These are phyloP conservation scores for Tuber umbilicatum DNA, from an alignment of 495 filamentous ascomycete genomes.

Conservation along the genomic window DNA sequence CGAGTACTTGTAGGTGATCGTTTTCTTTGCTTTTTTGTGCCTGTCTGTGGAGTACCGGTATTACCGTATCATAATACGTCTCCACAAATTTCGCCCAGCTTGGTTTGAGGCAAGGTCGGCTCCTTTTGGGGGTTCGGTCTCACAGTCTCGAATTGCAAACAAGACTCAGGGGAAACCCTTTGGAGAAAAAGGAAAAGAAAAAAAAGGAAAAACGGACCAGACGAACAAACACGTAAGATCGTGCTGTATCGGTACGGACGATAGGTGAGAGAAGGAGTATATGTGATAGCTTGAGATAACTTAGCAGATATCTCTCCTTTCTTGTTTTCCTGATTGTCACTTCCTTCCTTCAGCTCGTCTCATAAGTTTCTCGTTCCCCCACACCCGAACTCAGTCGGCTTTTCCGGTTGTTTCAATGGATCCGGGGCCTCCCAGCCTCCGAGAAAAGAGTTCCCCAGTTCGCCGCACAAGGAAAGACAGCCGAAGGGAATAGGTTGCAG, in stretches of 20 bases:
- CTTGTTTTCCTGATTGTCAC: background rate
- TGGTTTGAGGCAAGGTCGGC: background rate
- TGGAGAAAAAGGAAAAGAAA: background rate
- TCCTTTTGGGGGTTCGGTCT: background rate
- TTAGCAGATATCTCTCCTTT: background rate
- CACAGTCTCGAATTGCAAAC: background rate
- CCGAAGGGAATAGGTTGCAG: background rate
- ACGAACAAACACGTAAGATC: background rate
- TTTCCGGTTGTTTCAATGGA: background rate
- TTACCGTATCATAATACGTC: too few relatives aligned
- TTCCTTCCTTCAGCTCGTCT: background rate
- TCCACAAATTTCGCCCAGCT: background rate
- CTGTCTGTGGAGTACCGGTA: background rate
- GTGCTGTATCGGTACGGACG: background rate
- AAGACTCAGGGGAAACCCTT: background rate
- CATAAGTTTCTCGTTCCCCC: background rate
- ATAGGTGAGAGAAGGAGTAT: background rate
- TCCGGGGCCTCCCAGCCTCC: background rate
- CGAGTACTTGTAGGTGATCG: background rate
- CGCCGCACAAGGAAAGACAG: background rate
- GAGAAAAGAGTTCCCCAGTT: background rate
- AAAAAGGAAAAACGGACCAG: background rate
- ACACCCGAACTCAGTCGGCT: background rate
- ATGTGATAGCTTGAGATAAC: background rate
- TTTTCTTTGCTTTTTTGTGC: constrained; percentile 2